Evolutionary conservation across 805 yeast genomes (phyloP), one percentile per base, ranked within the genome.

Genomic region (Metschnikowia shivogae): DNA sequence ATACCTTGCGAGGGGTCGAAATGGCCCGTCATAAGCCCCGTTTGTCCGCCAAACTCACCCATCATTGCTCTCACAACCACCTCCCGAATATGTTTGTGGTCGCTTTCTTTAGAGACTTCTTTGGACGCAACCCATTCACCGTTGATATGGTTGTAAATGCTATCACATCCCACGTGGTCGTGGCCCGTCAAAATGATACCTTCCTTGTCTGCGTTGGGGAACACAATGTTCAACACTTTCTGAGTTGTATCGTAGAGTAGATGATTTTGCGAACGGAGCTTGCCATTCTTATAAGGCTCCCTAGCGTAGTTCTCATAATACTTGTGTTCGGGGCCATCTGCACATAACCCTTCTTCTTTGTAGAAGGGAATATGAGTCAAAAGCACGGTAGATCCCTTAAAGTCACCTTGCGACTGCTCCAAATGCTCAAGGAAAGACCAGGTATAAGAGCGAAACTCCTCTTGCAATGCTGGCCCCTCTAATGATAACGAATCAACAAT

Each of bases 1-100:
- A 58, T 55, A 1, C 63, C 55, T 0, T 62, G 50, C 0, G 46
- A 49, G 11, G 65, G 52, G 56, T 80, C 71, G 61, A 78, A 84
- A 42, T 73, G 79, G 2, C 95, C 97, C 1, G 89, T 83, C 52
- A 93, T 65, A 10, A 93, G 65, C 0, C 98, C 99, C 1, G 89
- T 78, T 56, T 85, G 86, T 2, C 99, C 99, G 47, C 83, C 86
- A 57, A 73, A 93, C 59, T 93, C 97, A 13, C 99, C 99, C 98
- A 93, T 93, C 81, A 92, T 86, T 13, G 97, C 81, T 46, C 90
- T 72, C 19, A 93, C 97, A 0, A 95, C 92, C 45, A 86, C 70
- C 64, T 92, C 98, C 45, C 81, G 73, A 11, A 89, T 66, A 13
- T 73, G 68, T n/a, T 60, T 57, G 34, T 64, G 55, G 14, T 57